phyloP scores from a whole-genome alignment of 1,284 basidiomycete genomes.

The Hymenochaete sp. region DNA sequence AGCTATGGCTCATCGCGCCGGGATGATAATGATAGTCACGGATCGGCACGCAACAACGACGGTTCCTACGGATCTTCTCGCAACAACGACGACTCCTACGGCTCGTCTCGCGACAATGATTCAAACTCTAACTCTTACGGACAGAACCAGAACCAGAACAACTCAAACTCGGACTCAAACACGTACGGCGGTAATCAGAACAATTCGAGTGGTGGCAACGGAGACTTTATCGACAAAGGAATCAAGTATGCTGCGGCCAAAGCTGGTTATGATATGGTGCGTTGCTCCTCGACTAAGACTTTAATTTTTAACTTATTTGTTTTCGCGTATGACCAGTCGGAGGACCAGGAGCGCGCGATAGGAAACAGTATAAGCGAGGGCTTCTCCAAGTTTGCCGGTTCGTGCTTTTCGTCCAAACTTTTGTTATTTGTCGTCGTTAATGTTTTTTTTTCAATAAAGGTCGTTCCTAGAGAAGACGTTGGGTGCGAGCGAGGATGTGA shows the following conservation, averaged over 20 bases:
- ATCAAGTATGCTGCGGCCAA: constrained; percentile 8
- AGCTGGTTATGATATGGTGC: constrained; percentile 8
- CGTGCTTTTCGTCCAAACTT: too few species aligned
- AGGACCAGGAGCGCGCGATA: constrained; percentile 1
- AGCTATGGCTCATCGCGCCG: neutral
- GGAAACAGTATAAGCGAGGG: neutral
- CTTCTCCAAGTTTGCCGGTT: constrained; percentile 6
- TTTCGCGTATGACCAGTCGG: neutral
- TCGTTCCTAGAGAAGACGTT: too few species aligned
- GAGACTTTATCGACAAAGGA: constrained; percentile 9
- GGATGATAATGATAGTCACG: constrained; percentile 3
- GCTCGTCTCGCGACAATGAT: neutral
- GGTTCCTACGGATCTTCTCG: neutral
- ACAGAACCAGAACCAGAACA: neutral
- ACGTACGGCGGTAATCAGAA: neutral
- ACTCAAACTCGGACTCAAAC: too few species aligned
- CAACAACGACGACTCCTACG: neutral
- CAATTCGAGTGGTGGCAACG: neutral
- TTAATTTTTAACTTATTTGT: neutral
- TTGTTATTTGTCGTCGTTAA: too few species aligned
- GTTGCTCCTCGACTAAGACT: constrained; percentile 1
- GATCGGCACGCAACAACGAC: neutral
- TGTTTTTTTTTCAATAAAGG: too few species aligned
- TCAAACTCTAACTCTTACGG: constrained; percentile 1
- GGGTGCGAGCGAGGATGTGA: too few species aligned